These are phyloP conservation scores for Lepidium didymum DNA, from an alignment of 345 rosid species.

Conservation along the genomic window DNA sequence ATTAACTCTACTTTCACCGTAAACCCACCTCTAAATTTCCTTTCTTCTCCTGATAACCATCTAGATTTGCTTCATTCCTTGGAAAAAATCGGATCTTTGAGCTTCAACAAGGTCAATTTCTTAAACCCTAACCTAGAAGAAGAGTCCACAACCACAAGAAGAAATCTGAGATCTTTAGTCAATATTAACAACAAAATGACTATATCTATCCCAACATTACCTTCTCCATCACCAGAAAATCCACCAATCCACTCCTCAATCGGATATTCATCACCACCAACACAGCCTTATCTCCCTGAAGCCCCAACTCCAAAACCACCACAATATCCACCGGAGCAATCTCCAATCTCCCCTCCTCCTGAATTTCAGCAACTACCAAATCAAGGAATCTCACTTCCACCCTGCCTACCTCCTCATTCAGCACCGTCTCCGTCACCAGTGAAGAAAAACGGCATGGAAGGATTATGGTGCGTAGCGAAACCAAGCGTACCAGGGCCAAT, in stretches of 20 bases:
- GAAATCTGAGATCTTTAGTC: constrained; percentile 40
- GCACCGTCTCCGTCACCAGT: constrained; percentile 10
- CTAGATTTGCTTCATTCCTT: constrained; percentile 26
- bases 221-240: constrained; percentile 44
- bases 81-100: constrained; percentile 39
- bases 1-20: constrained; percentile 59
- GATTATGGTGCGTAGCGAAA: constrained; percentile 71
- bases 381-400: constrained; percentile 31
- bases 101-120: constrained; percentile 39
- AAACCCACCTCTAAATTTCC: constrained; percentile 31
- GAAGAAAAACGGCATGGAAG: constrained; percentile 28
- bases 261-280: constrained; percentile 49
- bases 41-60: constrained; percentile 30
- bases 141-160: constrained; percentile 11
- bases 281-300: constrained; percentile 27
- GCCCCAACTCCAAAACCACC: constrained; percentile 25
- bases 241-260: constrained; percentile 32
- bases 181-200: constrained; percentile 22
- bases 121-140: constrained; percentile 24
- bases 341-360: constrained; percentile 19
- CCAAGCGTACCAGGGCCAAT: constrained; percentile 59
- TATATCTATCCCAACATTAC: constrained; percentile 39
- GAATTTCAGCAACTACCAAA: constrained; percentile 29
- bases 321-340: constrained; percentile 34
- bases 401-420: constrained; percentile 8